Evolutionary conservation across 306 rosid species (phyloP), one percentile per base, ranked within the genome.

Genomic region (Vachellia pachyceras): DNA sequence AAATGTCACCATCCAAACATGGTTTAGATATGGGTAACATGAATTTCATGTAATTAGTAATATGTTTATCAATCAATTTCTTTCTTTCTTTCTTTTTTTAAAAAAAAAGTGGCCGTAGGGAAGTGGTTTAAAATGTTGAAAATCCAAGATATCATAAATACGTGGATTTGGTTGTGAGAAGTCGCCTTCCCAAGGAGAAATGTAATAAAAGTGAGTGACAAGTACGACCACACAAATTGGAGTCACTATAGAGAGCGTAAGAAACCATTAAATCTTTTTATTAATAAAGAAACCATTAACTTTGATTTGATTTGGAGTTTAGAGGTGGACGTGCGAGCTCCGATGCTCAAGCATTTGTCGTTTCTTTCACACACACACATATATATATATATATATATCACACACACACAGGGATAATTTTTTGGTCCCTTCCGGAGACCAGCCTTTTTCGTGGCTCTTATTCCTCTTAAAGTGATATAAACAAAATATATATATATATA

Each of bases 1-100:
- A 29, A 29, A 79, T 66, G 40, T 23, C 68, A 82, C 47, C 65
- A 57, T 75, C 17, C 40, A 60, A 47, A 57, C 40, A 66, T 15
- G 1, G 1, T n/a, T 20, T 18, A 50, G 6, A 50, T 50, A 17
- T 50, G 22, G 17, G 17, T 17, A 50, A 17, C 22, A 17, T 5
- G 5, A 50, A 50, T 50, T 50, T 50, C 57, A 49, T 29, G 33
- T 29, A 29, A 29, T 0, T 29, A 29, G 33, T 25, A 39, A 47
- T 6, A 42, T 42, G 7, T 42, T 42, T 42, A 42, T 42, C 2
- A 6, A 29, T 29, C 33, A 29, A 29, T 29, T 29, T 29, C 33
- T 29, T n/a, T 5, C 20, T 54, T 0, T 18, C 18, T 54, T 54
- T 52, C 7, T 42, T 42, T 9, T 42, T 9, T 8, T 0, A 42